A percentile compares a stretch with the other conserved stretches of the same genome.
phyloP scores from a whole-genome alignment of 2,329 filamentous ascomycete genomes.

The Sporothrix brunneoviolacea region DNA sequence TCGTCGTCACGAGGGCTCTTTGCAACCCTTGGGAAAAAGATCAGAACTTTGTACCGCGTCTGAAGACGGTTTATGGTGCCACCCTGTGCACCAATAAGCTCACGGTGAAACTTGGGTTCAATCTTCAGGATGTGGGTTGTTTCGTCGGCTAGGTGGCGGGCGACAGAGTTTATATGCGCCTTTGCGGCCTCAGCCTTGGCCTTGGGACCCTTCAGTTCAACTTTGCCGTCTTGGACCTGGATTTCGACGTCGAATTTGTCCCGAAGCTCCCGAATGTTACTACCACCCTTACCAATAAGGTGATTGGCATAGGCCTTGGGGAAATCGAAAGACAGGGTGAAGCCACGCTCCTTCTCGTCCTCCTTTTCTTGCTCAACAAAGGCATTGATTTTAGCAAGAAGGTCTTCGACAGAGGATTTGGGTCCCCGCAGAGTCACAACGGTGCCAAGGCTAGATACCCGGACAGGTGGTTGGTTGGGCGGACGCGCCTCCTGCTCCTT shows the following conservation, averaged over 20 bases:
- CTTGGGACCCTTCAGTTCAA: constrained; percentile 92
- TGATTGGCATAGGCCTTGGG: constrained; percentile 92
- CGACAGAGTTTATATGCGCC: constrained; percentile 70
- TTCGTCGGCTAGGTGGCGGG: constrained; percentile 84
- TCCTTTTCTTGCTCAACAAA: constrained; percentile 85
- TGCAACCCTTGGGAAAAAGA: constrained; percentile 75
- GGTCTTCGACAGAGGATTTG: constrained; percentile 60
- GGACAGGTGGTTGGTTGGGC: constrained; percentile 52
- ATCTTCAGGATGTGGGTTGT: constrained; percentile 81
- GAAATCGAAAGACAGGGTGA: constrained; percentile 82
- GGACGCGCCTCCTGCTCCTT: constrained; percentile 53
- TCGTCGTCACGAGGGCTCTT: constrained; percentile 65
- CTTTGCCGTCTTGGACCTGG: constrained; percentile 87
- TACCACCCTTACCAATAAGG: constrained; percentile 62
- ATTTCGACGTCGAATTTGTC: constrained; percentile 67
- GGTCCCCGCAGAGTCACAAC: constrained; percentile 72
- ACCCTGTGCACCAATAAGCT: constrained; percentile 85
- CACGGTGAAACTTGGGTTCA: constrained; percentile 86
- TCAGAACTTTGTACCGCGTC: constrained; percentile 85
- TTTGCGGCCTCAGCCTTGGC: constrained; percentile 87
- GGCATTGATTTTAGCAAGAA: constrained; percentile 64
- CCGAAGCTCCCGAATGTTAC: constrained; percentile 58
- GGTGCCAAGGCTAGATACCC: constrained; percentile 52
- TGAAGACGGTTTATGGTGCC: constrained; percentile 87
- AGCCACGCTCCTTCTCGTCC: constrained; percentile 89